Conservation (phyloP, 257 asterid species). For the Nicotiana paniculata region DNA sequence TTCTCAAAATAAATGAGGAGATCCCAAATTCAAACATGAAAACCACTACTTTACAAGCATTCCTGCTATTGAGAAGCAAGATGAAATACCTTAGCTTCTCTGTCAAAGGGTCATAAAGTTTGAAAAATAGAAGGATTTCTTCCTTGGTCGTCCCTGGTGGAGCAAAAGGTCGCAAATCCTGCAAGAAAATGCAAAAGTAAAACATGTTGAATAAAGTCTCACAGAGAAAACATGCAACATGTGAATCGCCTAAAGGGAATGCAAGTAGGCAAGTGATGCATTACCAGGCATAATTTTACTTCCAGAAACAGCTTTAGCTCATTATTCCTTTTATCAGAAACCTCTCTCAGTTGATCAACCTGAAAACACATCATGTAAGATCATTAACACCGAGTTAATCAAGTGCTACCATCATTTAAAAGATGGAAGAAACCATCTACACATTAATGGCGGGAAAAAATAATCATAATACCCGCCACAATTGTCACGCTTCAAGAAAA, state of each 20-base stretch:
- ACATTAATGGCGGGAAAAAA: background rate
- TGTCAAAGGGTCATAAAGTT: conserved; percentile 57
- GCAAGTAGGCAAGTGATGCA: conserved; percentile 4
- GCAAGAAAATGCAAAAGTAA: background rate
- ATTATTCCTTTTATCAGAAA: conserved; percentile 53
- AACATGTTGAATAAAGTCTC: background rate
- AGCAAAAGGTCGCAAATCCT: conserved; percentile 57
- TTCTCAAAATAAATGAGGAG: background rate
- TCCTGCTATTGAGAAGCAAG: conserved; percentile 9
- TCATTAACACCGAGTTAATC: background rate
- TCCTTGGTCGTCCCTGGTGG: conserved; percentile 54
- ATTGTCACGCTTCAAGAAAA: background rate
- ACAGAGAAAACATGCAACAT: conserved; percentile 1
- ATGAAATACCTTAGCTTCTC: conserved; percentile 46
- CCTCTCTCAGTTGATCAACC: conserved; percentile 76
- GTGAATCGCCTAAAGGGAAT: background rate
- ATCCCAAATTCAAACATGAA: background rate
- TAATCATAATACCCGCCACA: background rate
- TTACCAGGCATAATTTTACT: conserved; percentile 57
- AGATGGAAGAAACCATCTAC: background rate
- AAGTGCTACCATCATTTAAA: background rate
- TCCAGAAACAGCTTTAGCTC: conserved; percentile 69
- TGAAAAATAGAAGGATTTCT: conserved; percentile 64
- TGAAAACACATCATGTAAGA: conserved; percentile 19
- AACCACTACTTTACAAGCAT: background rate